Percentiles rank a stretch among this genome's conserved stretches.
These are phyloP conservation scores for Lanzia echinophila DNA, from an alignment of 2,329 filamentous ascomycete species.

Conservation along the genomic window DNA sequence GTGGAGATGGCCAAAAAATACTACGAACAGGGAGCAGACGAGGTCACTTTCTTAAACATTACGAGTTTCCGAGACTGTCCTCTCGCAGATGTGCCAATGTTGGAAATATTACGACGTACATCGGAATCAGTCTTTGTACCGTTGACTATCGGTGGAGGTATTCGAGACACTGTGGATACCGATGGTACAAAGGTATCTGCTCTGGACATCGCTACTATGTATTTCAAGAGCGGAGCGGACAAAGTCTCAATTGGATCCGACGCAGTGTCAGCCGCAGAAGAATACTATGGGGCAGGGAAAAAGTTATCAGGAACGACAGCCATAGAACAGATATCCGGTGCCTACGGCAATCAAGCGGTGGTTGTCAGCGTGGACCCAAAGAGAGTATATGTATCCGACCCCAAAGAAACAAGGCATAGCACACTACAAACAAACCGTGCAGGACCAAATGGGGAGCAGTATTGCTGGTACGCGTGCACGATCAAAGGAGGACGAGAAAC, in stretches of 20 bases:
- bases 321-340: conserved; percentile 88
- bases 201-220: conserved; percentile 88
- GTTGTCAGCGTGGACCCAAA: conserved; percentile 94
- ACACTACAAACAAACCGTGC: conserved; percentile 63
- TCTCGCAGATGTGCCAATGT: conserved; percentile 86
- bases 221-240: conserved; percentile 95
- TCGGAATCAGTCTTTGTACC: conserved; percentile 94
- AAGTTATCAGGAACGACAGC: conserved; percentile 74
- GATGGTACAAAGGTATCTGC: conserved; percentile 83
- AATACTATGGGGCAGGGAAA: conserved; percentile 69
- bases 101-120: conserved; percentile 81
- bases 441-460: conserved; percentile 69
- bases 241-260: conserved; percentile 97
- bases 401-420: conserved; percentile 64
- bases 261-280: conserved; percentile 85
- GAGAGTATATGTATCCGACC: conserved; percentile 70
- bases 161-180: conserved; percentile 84
- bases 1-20: conserved; percentile 91
- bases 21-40: conserved; percentile 94
- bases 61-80: conserved; percentile 96
- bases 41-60: conserved; percentile 97
- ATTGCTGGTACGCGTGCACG: conserved; percentile 97
- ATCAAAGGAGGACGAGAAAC: conserved; percentile 92
- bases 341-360: conserved; percentile 94
- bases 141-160: conserved; percentile 90